Base-by-base conservation (phyloP, 2,329 filamentous ascomycete genomes). In the Fusarium tupiense region DNA sequence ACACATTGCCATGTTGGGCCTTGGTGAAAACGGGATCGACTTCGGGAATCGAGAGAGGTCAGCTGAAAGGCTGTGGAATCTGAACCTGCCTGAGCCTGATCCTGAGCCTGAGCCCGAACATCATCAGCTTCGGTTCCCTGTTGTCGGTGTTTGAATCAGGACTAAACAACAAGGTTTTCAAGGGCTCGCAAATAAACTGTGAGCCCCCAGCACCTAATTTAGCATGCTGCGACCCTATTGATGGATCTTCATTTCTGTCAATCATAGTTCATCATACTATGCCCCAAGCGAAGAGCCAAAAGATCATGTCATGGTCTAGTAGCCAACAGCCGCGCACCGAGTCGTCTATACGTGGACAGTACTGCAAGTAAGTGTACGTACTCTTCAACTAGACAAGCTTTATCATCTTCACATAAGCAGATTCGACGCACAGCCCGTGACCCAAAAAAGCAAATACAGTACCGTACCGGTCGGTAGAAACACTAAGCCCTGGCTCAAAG, bases 341-440 rank as follows among this genome's bases (percentile, higher is more conserved):
- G 49, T 52, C 49, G 49, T 52, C 49, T 52, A 49, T 26, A 33
- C 44, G 16, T 43, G 50, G 58, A 35, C n/a, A 35, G 31, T 26
- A 20, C 31, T 52, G 43, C 22, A 31, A 37, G 19, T 43, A 26
- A 40, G 19, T 47, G 54, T 62, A 58, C 69, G 57, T 64, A 59
- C 64, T 54, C 56, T n/a, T 33, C 50, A 37, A 50, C 59, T 61
- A 54, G 43, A 40, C 53, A 50, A 56, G 69, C 71, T 74, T 74
- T 74, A 74, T 74, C 71, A 74, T 72, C 58, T 49, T 73, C 66
- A 67, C 71, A 67, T 74, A 74, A 74, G 67, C 71, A 74, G 47
- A 61, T 52, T 62, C 54, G 46, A 52, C 52, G 35, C 56, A 70
- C 61, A 67, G 43, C 47, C 71, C 60, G 50, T 59, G 56, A 61